Percentiles rank a stretch among this genome's conserved stretches.
Conservation (phyloP, 768 basidiomycete genomes). For the Boletus bicolor region DNA sequence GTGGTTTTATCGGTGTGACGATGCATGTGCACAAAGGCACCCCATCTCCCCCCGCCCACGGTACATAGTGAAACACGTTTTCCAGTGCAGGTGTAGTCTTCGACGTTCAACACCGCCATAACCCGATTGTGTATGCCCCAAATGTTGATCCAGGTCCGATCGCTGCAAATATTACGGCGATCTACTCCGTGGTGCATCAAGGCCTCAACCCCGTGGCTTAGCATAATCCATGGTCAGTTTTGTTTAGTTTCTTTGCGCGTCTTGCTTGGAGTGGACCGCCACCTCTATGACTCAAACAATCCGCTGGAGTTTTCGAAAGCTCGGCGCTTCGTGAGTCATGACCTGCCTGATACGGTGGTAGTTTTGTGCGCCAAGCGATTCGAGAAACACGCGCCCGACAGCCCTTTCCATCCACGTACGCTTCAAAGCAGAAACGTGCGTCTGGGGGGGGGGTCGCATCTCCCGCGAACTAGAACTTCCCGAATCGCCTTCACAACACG, state of each 20-base stretch:
- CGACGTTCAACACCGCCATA: slow-evolving; percentile 3
- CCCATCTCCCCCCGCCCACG: not conserved
- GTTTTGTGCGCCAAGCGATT: not conserved
- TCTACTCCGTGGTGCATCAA: not conserved
- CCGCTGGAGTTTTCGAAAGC: too few species aligned
- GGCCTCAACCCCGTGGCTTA: too few species aligned
- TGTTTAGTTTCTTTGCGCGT: too few species aligned
- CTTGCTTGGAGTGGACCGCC: too few species aligned
- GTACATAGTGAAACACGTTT: not conserved
- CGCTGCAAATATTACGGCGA: slow-evolving; percentile 3
- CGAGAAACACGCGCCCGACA: not conserved
- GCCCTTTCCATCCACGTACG: not conserved
- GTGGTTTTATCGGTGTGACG: slow-evolving; percentile 9
- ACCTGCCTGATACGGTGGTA: slow-evolving; percentile 9
- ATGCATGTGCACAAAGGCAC: not conserved
- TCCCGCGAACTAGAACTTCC: not conserved
- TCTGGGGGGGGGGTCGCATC: not conserved
- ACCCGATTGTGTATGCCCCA: slow-evolving; percentile 9
- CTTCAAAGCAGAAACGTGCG: slow-evolving; percentile 4
- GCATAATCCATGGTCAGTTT: too few species aligned
- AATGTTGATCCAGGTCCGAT: slow-evolving; percentile 8
- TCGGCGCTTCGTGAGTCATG: too few species aligned
- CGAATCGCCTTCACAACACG: not conserved
- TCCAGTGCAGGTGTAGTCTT: slow-evolving; percentile 10
- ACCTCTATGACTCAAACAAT: too few species aligned